phyloP scores from a whole-genome alignment of 768 basidiomycete species.

The Trametopsis cervina region DNA sequence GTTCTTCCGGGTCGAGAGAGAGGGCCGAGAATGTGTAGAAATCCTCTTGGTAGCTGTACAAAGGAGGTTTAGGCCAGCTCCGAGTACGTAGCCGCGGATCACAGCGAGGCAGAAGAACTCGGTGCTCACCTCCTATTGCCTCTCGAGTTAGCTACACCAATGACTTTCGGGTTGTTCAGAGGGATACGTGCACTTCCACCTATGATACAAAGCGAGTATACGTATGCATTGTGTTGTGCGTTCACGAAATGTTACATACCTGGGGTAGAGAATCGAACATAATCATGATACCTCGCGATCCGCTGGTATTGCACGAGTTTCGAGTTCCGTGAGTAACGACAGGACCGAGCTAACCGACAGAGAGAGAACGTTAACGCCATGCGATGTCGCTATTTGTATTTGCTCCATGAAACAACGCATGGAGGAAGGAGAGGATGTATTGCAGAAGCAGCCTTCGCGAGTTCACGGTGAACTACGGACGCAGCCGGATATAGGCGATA shows the following conservation, averaged over 20 bases:
- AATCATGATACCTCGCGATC: constrained; percentile 54
- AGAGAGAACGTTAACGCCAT: constrained; percentile 12
- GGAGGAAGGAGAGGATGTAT: not conserved
- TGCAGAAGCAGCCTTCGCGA: not conserved
- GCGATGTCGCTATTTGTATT: constrained; percentile 5
- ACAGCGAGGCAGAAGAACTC: constrained; percentile 1
- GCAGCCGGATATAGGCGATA: too few relatives aligned
- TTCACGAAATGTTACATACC: constrained; percentile 34
- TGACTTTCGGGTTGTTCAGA: constrained; percentile 67
- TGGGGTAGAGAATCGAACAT: constrained; percentile 45
- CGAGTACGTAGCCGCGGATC: too few relatives aligned
- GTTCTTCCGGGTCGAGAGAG: constrained; percentile 69
- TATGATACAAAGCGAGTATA: constrained; percentile 24
- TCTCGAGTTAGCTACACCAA: constrained; percentile 69
- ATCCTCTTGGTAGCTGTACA: constrained; percentile 91
- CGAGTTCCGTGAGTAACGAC: constrained; percentile 1
- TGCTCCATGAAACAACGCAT: constrained; percentile 13
- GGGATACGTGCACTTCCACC: constrained; percentile 65
- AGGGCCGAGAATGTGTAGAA: constrained; percentile 73
- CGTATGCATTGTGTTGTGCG: not conserved
- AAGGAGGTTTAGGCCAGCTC: too few relatives aligned
- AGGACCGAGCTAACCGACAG: constrained; percentile 3
- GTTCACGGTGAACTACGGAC: too few relatives aligned
- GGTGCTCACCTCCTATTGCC: constrained; percentile 61
- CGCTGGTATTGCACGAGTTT: constrained; percentile 3